Evolutionary conservation across 2,329 filamentous ascomycete genomes (phyloP).

Genomic region (Fusarium miscanthi): DNA sequence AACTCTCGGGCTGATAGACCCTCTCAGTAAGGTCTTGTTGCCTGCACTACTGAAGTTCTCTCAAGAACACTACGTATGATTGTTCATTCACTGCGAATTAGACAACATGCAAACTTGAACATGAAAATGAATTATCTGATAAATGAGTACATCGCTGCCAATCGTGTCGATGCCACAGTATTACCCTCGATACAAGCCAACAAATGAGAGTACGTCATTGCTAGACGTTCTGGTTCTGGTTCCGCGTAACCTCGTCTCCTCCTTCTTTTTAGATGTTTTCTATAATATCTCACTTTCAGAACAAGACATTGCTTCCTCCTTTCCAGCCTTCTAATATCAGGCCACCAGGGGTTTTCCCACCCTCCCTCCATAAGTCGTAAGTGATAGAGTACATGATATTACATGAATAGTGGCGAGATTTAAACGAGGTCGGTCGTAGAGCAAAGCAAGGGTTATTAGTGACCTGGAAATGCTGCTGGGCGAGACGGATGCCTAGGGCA

Average conservation of each 20-base stretch:
- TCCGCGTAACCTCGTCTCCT: slow-evolving; percentile 18
- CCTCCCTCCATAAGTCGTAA: slow-evolving; percentile 43
- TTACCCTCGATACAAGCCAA: slow-evolving; percentile 31
- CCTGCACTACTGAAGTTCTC: not conserved
- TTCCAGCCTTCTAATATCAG: slow-evolving; percentile 20
- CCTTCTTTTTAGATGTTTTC: slow-evolving; percentile 32
- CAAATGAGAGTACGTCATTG: slow-evolving; percentile 43
- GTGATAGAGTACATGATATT: slow-evolving; percentile 45
- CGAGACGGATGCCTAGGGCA: not conserved
- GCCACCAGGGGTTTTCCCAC: slow-evolving; percentile 12
- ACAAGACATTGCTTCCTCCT: slow-evolving; percentile 8
- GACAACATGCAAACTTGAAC: slow-evolving; percentile 13
- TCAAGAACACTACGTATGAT: not conserved
- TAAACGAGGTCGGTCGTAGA: not conserved
- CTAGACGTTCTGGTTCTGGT: slow-evolving; percentile 33
- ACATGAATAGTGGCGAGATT: slow-evolving; percentile 26
- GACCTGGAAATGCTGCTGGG: not conserved
- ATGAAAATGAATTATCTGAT: slow-evolving; percentile 41
- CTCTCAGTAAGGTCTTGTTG: not conserved
- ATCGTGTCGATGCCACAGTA: slow-evolving; percentile 24
- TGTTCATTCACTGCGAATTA: not conserved
- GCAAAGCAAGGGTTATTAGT: not conserved
- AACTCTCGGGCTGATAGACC: not conserved
- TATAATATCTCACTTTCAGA: slow-evolving; percentile 10
- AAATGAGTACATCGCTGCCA: slow-evolving; percentile 27